Base-by-base conservation (phyloP, 202 grass and related monocot species). In the Zizania palustris region DNA sequence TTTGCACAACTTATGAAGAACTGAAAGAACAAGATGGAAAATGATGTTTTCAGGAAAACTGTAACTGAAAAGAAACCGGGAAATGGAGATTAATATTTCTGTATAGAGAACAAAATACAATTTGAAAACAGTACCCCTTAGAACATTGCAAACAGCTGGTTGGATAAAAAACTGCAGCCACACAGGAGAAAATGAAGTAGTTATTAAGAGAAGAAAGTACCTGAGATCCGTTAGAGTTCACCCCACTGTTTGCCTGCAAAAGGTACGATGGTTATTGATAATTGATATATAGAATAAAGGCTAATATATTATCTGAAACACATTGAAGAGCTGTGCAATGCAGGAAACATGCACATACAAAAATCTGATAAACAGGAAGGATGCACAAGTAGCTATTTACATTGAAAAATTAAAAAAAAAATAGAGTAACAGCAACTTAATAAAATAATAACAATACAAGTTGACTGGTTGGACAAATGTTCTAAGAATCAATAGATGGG, bases 1-100 rank as follows among this genome's bases (percentile, higher is more conserved):
- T 99, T 96, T 48, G 89, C 96, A 83, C 96, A 99, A 66, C 92
- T 95, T 82, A 99, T 67, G 82, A 99, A 99, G 82, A 99, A 99
- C 96, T 99, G 89, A 85, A 91, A 72, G 2, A 49, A 82, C 20
- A 86, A 13, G 12, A 55, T 64, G 90, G 65, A 65, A 63, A 81
- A 42, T 38, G 65, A 72, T 33, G 48, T 39, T 63, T 75, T 69
- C 57, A 80, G 34, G 15, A 56, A 44, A 48, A 69, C n/a, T 79
- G 12, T 76, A 42, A 48, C 19, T 42, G 63, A 14, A 22, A 71
- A 79, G 14, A 70, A 7, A 33, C 20, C 11, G 12, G 1, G 7
- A 50, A 80, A 51, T 15, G 10, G 18, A 57, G 15, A 5, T 45
- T 36, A 41, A 15, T 55, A 55, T 9, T 55, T 55, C 4, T 55